phyloP scores from a whole-genome alignment of 192 early-diverging fungal species.

The Backusella macrospora region DNA sequence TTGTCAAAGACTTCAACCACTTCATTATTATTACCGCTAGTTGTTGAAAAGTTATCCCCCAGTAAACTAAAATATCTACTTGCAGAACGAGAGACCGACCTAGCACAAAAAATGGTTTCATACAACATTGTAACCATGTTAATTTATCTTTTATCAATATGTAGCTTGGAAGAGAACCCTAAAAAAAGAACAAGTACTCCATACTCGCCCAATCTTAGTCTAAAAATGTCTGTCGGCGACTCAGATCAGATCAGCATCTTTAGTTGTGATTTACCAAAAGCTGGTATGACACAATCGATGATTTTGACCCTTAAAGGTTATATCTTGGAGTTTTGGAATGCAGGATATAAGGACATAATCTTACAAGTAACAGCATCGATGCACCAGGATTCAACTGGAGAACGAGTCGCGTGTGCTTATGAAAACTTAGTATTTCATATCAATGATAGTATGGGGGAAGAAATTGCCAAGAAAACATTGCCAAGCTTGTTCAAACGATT shows the following conservation, averaged over 20 bases:
- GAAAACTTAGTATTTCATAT: conserved; percentile 32
- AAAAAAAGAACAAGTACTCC: background rate
- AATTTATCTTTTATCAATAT: conserved; percentile 19
- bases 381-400: conserved; percentile 23
- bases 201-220: conserved; percentile 17
- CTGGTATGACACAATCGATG: background rate
- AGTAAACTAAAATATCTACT: conserved; percentile 9
- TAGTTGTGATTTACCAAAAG: background rate
- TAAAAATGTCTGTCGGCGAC: background rate
- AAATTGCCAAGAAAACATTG: conserved; percentile 49
- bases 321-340: conserved; percentile 39
- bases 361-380: conserved; percentile 19
- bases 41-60: conserved; percentile 19
- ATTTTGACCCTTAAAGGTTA: conserved; percentile 21
- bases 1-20: background rate
- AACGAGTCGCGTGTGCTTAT: conserved; percentile 23
- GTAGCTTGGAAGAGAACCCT: background rate
- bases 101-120: background rate
- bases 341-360: conserved; percentile 34
- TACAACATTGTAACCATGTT: conserved; percentile 14
- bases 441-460: conserved; percentile 32
- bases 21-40: background rate
- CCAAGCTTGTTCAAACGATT: conserved; percentile 51
- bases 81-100: background rate
- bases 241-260: background rate